Evolutionary conservation across 805 yeast species (phyloP), one percentile per base, ranked within the genome.

Genomic region (Wickerhamomyces canadensis): DNA sequence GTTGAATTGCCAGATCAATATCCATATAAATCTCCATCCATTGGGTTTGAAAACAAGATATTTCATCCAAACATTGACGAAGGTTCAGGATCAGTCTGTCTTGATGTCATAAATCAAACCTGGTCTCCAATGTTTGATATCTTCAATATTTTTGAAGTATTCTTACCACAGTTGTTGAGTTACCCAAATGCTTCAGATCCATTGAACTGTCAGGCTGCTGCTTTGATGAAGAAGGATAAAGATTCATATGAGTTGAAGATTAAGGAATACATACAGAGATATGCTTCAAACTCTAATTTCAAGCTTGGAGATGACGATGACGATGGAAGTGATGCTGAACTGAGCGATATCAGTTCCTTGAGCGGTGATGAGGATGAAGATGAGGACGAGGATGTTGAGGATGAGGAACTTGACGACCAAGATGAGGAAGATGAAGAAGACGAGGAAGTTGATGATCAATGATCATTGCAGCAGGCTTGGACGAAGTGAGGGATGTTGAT

Each of bases 41-140:
- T 91, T 44, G 98, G 97, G 7, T 91, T 91, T 57, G 78, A 78
- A 35, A 93, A 89, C 62, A 84, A 81, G 55, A 91, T 93, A 15
- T 89, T 78, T 62, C 98, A 91, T 58, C 98, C 98, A 6, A 91
- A 91, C 55, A 88, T 91, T 44, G 98, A 91, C 57, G 94, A 88
- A 57, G 71, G 78, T 19, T 80, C 78, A 13, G 98, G 98, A 0
- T 79, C 94, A 0, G 96, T 91, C 6, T 91, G 98, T 61, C 75
- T 91, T 34, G 98, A 91, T 58, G 98, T 93, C 14, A 89, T 91
- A 45, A 91, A 91, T 58, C 96, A 91, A 56, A 87, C 98, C 1
- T 91, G 98, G 98, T 84, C 95, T 29, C 98, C 98, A 2, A 84
- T 91, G 87, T 91, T 88, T 67, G 97, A 93, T 38, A 72, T 93